Evolutionary conservation across 345 rosid genomes (phyloP).

Genomic region (Pugionium dolabratum): DNA sequence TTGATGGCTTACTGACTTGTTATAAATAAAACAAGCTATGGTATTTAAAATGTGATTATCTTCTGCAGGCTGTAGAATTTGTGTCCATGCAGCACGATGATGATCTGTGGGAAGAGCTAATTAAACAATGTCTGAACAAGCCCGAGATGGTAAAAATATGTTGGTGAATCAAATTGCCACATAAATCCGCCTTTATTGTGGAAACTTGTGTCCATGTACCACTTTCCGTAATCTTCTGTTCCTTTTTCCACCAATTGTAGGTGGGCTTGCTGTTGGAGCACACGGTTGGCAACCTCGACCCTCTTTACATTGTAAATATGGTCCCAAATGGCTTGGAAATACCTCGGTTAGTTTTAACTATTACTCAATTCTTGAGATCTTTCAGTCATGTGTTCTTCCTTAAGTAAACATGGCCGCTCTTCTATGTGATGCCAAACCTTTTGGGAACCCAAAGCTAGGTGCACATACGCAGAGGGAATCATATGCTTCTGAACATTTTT

Average conservation of each 20-base stretch:
- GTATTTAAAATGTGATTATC: slow-evolving; percentile 22
- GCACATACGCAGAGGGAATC: neutral
- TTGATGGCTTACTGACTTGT: slow-evolving; percentile 26
- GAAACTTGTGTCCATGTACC: slow-evolving; percentile 20
- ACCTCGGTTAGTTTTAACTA: slow-evolving; percentile 71
- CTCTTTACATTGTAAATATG: slow-evolving; percentile 92
- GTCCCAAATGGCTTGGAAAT: slow-evolving; percentile 98
- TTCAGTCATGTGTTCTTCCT: neutral
- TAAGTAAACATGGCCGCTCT: neutral
- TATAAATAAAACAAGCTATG: slow-evolving; percentile 3
- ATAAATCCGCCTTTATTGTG: neutral
- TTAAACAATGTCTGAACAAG: slow-evolving; percentile 88
- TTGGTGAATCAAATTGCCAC: neutral
- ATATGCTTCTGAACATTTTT: neutral
- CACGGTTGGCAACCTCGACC: slow-evolving; percentile 98
- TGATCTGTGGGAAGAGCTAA: slow-evolving; percentile 98
- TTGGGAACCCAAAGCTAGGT: slow-evolving; percentile 9
- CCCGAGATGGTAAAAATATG: slow-evolving; percentile 81
- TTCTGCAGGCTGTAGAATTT: slow-evolving; percentile 94
- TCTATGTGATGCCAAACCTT: slow-evolving; percentile 20
- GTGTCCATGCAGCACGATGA: slow-evolving; percentile 96
- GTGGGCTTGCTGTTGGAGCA: slow-evolving; percentile 95
- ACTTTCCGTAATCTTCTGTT: slow-evolving; percentile 11
- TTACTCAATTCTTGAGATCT: neutral
- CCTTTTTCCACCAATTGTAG: slow-evolving; percentile 49